Base-by-base conservation (phyloP, 2,329 filamentous ascomycete genomes). In the Elsinoe batatas region DNA sequence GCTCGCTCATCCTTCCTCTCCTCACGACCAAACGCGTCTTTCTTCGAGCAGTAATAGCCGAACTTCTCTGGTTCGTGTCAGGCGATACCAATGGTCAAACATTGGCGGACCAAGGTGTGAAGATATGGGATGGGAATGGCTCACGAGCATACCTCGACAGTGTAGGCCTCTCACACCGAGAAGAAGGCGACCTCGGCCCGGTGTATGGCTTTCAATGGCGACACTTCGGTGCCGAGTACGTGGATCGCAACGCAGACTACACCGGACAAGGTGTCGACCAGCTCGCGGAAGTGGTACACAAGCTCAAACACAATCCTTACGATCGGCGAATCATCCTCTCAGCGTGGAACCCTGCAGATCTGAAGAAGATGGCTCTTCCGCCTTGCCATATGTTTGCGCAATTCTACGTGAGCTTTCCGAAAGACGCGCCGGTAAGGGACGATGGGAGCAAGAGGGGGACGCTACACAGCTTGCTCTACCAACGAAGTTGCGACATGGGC, bases 161-260 rank as follows among this genome's bases (percentile, higher is more conserved):
- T 60, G 80, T 93, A 1, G 91, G 91, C 0, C 79, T 97, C 5
- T 76, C 78, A 0, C 83, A 95, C 67, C 88, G 91, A 58, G 88
- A 82, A 53, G 87, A 84, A 17, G 93, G 93, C 61, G 93, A 98
- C 66, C 77, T 98, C 0, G 93, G 93, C 0, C 93, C 93, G 30
- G 91, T 97, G 0, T 98, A 98, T 68, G 93, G 93, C 1, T 98
- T 98, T 74, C 93, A 98, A 72, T 98, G 93, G 93, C 87, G 93
- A 2, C 91, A 97, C 72, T 98, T 98, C 65, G 93, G 93, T 51
- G 93, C 93, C 3, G 83, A 89, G 59, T 98, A 98, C 69, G 75
- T 84, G 15, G 86, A 91, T 65, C 79, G 84, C 12, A 76, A 83
- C 61, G 79, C 86, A 0, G 89, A 97, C 68, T 98, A 98, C 71